These are phyloP conservation scores for Plasmodium berghei DNA, from an alignment of 169 alveolate genomes.

Conservation along the genomic window DNA sequence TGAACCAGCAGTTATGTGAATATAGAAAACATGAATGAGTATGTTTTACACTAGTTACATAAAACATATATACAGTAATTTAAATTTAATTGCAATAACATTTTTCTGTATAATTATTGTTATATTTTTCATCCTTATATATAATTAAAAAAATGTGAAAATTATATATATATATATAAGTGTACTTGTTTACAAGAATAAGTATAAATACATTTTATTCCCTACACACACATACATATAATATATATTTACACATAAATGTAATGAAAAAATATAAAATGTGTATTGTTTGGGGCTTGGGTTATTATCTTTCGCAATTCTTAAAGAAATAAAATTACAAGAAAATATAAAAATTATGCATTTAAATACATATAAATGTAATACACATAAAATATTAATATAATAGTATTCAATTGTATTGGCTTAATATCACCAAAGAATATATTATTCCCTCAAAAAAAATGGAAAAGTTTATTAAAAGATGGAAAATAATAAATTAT, in stretches of 20 bases:
- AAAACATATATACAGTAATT: constrained; percentile 19
- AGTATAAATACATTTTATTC: background rate
- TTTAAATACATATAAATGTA: background rate
- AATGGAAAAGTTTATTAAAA: constrained; percentile 13
- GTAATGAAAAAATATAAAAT: background rate
- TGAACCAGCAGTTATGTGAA: constrained; percentile 15
- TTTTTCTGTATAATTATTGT: constrained; percentile 5
- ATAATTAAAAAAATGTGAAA: constrained; percentile 13
- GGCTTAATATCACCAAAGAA: constrained; percentile 4
- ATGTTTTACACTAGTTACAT: constrained; percentile 17
- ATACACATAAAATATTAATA: background rate
- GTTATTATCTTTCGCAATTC: background rate
- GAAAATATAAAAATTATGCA: constrained; percentile 3
- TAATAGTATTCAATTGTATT: background rate
- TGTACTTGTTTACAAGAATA: background rate
- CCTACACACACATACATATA: background rate
- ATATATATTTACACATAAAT: background rate
- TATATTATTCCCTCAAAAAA: constrained; percentile 9
- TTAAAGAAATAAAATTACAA: background rate
- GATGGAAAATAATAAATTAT: constrained; percentile 30
- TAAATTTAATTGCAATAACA: constrained; percentile 15
- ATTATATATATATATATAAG: background rate
- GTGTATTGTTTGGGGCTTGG: too few relatives aligned
- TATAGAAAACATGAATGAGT: constrained; percentile 32
- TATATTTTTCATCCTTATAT: constrained; percentile 4